Evolutionary conservation across 805 yeast genomes (phyloP).

Genomic region (Wickerhamomyces alni): DNA sequence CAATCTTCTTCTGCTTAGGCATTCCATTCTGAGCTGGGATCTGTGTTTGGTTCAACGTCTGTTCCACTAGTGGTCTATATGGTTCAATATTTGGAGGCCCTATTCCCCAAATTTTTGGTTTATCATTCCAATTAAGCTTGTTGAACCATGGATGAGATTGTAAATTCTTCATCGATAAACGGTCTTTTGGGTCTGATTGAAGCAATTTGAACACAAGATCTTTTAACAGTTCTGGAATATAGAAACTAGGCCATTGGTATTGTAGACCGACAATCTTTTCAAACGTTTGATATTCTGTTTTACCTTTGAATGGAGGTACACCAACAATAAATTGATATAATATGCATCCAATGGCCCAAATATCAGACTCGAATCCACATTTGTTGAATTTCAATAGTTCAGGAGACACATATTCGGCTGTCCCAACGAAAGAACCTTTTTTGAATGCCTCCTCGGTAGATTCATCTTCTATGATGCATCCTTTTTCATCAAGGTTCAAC

Average conservation of each 20-base stretch:
- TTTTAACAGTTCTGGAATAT: constrained; percentile 55
- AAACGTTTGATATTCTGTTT: constrained; percentile 74
- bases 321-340: constrained; percentile 94
- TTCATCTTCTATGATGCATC: constrained; percentile 27
- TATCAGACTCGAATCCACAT: constrained; percentile 87
- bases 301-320: constrained; percentile 78
- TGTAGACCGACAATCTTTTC: constrained; percentile 78
- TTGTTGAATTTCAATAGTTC: constrained; percentile 77
- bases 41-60: constrained; percentile 11
- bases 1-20: constrained; percentile 10
- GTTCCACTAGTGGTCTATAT: constrained; percentile 40
- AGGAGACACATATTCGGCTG: constrained; percentile 95
- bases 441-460: constrained; percentile 20
- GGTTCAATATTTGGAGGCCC: constrained; percentile 66
- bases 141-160: constrained; percentile 70
- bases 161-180: constrained; percentile 53
- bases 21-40: constrained; percentile 1
- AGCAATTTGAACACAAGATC: constrained; percentile 64
- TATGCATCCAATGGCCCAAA: constrained; percentile 98
- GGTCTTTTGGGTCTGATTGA: constrained; percentile 61
- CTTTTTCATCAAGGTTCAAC: constrained; percentile 32
- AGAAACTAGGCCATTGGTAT: constrained; percentile 63
- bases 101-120: constrained; percentile 60
- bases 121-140: constrained; percentile 59
- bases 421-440: constrained; percentile 82